phyloP scores from a whole-genome alignment of 495 filamentous ascomycete genomes.

The Tuber brumale region DNA sequence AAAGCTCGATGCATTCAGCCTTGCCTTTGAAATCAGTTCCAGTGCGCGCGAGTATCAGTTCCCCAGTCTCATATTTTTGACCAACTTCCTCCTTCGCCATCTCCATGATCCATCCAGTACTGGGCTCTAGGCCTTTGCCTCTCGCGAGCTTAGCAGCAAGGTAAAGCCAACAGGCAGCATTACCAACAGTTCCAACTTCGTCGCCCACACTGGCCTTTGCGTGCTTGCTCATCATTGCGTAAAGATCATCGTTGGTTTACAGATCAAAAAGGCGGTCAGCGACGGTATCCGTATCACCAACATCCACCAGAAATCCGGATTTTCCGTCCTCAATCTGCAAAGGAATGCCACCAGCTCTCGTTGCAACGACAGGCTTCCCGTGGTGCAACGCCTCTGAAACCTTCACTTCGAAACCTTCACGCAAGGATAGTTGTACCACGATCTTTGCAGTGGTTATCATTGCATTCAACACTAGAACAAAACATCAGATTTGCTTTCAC shows the following conservation, averaged over 20 bases:
- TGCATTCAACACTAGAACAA: slow-evolving; percentile 57
- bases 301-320: slow-evolving; percentile 70
- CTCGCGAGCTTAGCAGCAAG: slow-evolving; percentile 58
- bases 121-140: slow-evolving; percentile 48
- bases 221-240: slow-evolving; percentile 60
- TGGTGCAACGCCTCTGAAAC: slow-evolving; percentile 86
- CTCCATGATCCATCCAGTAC: slow-evolving; percentile 66
- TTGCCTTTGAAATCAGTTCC: slow-evolving; percentile 20
- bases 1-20: background rate
- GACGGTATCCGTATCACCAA: slow-evolving; percentile 65
- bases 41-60: slow-evolving; percentile 51
- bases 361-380: slow-evolving; percentile 74
- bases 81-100: slow-evolving; percentile 65
- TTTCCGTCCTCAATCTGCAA: slow-evolving; percentile 68
- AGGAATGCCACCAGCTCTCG: slow-evolving; percentile 71
- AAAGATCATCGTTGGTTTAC: slow-evolving; percentile 59
- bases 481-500: background rate
- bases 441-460: slow-evolving; percentile 68
- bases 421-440: slow-evolving; percentile 70
- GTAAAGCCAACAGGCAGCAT: slow-evolving; percentile 71
- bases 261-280: slow-evolving; percentile 63
- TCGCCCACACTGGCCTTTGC: slow-evolving; percentile 64
- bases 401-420: slow-evolving; percentile 86
- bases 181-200: slow-evolving; percentile 78
- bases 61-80: slow-evolving; percentile 52